phyloP scores from a whole-genome alignment of 176 grass and related monocot species.

The Chrysopogon serrulatus region DNA sequence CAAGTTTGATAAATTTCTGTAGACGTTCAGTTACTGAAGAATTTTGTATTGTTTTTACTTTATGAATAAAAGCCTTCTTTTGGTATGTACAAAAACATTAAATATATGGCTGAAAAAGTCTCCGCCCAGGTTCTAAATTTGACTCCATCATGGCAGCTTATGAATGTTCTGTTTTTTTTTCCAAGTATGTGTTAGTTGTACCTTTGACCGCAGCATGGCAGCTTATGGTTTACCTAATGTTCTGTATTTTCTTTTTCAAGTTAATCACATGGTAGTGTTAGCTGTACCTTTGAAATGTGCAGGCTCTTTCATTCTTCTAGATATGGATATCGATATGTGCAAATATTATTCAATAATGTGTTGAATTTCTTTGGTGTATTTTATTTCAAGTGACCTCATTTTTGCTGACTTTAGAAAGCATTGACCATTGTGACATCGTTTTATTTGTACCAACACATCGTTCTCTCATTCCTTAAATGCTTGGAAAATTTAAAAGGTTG shows the following conservation, averaged over 20 bases:
- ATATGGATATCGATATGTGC: not conserved
- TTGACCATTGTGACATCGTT: not conserved
- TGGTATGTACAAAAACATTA: not conserved
- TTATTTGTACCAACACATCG: not conserved
- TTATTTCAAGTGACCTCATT: not conserved
- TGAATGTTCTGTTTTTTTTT: not conserved
- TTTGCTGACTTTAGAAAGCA: not conserved
- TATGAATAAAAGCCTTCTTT: not conserved
- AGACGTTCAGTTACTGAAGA: slow-evolving; percentile 7
- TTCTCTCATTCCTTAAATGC: not conserved
- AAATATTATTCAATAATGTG: slow-evolving; percentile 6
- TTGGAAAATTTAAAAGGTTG: not conserved
- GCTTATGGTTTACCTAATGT: not conserved
- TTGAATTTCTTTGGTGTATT: slow-evolving; percentile 15
- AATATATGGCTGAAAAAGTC: not conserved
- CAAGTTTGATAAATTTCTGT: not conserved
- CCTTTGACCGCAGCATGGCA: not conserved
- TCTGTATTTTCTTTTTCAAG: not conserved
- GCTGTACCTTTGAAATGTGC: not conserved
- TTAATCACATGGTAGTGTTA: not conserved
- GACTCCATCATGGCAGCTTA: not conserved
- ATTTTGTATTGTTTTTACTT: slow-evolving; percentile 6
- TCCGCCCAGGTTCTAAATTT: not conserved
- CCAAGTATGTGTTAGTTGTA: not conserved
- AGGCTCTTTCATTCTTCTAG: not conserved